Conservation (phyloP, 176 grass and related monocot genomes). For the Cenchrus fungigraminus region DNA sequence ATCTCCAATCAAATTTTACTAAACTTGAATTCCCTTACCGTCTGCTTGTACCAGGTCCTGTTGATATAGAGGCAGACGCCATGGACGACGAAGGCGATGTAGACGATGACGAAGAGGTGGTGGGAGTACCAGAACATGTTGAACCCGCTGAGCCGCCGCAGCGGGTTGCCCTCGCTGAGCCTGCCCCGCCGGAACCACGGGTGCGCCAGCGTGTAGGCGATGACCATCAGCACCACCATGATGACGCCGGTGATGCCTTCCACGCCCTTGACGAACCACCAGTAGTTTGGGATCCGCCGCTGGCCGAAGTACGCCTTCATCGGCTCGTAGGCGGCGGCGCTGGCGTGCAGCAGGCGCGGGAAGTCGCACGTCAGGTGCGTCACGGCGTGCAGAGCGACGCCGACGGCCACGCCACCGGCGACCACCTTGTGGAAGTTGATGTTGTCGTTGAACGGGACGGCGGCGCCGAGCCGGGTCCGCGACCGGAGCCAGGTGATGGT, state of each 20-base stretch:
- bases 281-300: constrained; percentile 62
- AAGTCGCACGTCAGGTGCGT: constrained; percentile 87
- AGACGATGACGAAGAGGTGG: constrained; percentile 93
- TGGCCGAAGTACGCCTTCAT: constrained; percentile 85
- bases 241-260: constrained; percentile 80
- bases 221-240: constrained; percentile 79
- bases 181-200: constrained; percentile 76
- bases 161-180: constrained; percentile 62
- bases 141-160: constrained; percentile 66
- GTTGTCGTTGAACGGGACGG: constrained; percentile 75
- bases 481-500: constrained; percentile 75
- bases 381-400: constrained; percentile 65
- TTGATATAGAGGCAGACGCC: constrained; percentile 89
- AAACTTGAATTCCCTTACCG: constrained; percentile 42
- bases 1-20: background rate
- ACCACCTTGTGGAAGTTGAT: constrained; percentile 95
- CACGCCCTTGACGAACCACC: constrained; percentile 87
- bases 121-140: constrained; percentile 99
- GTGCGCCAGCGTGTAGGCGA: constrained; percentile 80
- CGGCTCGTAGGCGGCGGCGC: constrained; percentile 61
- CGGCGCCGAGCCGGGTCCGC: constrained; percentile 40
- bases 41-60: constrained; percentile 78
- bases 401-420: constrained; percentile 53
- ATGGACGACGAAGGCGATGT: constrained; percentile 65
- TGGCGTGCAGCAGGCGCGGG: constrained; percentile 70